Evolutionary conservation across 805 yeast genomes (phyloP).

Genomic region (Nakazawaea wickerhamii): DNA sequence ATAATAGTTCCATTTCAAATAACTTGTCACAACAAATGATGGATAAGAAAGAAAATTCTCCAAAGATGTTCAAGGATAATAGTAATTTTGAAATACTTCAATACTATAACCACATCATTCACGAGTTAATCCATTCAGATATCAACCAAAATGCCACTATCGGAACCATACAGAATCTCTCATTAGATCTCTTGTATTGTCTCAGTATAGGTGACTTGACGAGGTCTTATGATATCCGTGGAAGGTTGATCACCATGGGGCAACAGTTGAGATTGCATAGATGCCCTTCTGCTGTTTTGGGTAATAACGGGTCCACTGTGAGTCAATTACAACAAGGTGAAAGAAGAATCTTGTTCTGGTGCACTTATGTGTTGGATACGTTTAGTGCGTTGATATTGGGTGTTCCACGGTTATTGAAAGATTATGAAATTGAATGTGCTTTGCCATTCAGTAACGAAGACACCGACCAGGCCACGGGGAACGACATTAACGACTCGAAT

Average conservation of each 20-base stretch:
- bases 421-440: slow-evolving; percentile 82
- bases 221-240: slow-evolving; percentile 71
- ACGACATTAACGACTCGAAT: slow-evolving; percentile 38
- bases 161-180: slow-evolving; percentile 62
- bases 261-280: slow-evolving; percentile 81
- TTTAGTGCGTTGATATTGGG: slow-evolving; percentile 75
- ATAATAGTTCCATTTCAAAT: slow-evolving; percentile 13
- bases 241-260: slow-evolving; percentile 73
- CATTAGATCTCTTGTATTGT: slow-evolving; percentile 67
- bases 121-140: slow-evolving; percentile 58
- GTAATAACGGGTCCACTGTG: slow-evolving; percentile 58
- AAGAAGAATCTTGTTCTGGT: slow-evolving; percentile 81
- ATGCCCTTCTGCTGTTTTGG: slow-evolving; percentile 78
- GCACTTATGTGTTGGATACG: slow-evolving; percentile 69
- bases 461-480: slow-evolving; percentile 20
- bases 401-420: slow-evolving; percentile 74
- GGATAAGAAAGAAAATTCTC: slow-evolving; percentile 10
- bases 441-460: slow-evolving; percentile 58
- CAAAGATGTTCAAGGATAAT: slow-evolving; percentile 13
- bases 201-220: slow-evolving; percentile 67
- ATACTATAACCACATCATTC: slow-evolving; percentile 56
- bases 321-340: slow-evolving; percentile 73
- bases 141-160: slow-evolving; percentile 56
- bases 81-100: slow-evolving; percentile 31
- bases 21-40: slow-evolving; percentile 1